Evolutionary conservation across 2,329 filamentous ascomycete genomes (phyloP).

Genomic region (Aspergillus pseudonomiae): DNA sequence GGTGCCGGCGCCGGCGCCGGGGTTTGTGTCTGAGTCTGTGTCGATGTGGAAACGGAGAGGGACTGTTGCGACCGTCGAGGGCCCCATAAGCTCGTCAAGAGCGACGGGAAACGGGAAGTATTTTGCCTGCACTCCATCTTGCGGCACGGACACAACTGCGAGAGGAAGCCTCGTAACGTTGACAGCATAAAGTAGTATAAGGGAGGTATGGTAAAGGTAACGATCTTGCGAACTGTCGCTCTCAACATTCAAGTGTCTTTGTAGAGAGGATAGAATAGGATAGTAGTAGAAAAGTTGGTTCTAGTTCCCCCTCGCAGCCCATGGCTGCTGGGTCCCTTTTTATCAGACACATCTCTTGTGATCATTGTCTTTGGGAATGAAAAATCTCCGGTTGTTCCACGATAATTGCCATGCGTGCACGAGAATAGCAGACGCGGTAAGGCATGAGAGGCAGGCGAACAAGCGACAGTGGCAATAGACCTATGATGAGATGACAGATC

Average conservation of each 20-base stretch:
- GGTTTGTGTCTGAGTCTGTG: slow-evolving; percentile 7
- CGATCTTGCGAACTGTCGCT: background rate
- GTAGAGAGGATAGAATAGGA: background rate
- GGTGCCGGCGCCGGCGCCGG: slow-evolving; percentile 5
- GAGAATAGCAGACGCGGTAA: slow-evolving; percentile 1
- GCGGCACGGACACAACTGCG: slow-evolving; percentile 15
- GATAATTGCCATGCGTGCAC: background rate
- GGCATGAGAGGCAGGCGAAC: slow-evolving; percentile 4
- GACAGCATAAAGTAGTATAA: slow-evolving; percentile 15
- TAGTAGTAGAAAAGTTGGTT: background rate
- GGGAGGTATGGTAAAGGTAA: background rate
- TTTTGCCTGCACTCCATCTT: slow-evolving; percentile 21
- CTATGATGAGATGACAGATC: slow-evolving; percentile 15
- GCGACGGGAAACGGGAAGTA: slow-evolving; percentile 21
- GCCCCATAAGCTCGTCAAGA: slow-evolving; percentile 19
- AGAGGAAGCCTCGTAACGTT: slow-evolving; percentile 10
- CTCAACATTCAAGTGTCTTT: background rate
- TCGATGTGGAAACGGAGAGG: slow-evolving; percentile 2
- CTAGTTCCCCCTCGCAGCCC: background rate
- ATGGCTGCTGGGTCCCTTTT: slow-evolving; percentile 1
- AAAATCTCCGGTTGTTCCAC: slow-evolving; percentile 11
- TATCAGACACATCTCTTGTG: slow-evolving; percentile 7
- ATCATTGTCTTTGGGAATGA: background rate
- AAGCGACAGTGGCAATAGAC: background rate
- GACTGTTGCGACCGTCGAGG: slow-evolving; percentile 8